Base-by-base conservation (phyloP, 2,329 filamentous ascomycete genomes). In the Massarina eburnea region DNA sequence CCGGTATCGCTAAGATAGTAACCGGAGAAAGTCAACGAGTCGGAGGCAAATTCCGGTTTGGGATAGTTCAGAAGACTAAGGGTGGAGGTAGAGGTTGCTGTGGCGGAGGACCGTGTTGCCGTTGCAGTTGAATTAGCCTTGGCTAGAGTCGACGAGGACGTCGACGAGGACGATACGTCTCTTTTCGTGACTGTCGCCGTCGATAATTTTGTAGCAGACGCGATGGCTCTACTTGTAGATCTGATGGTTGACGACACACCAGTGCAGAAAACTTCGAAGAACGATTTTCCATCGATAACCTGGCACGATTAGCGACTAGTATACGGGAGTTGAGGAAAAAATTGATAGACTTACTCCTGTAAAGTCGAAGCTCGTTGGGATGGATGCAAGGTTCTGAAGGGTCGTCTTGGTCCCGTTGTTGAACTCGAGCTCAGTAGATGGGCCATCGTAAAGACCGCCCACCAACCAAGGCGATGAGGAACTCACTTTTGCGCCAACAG, bases 1-100 rank as follows among this genome's bases (percentile, higher is more conserved):
- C 54, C 64, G 1, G 56, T 45, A 2, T 61, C 56, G 19, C 71
- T 63, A 4, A 73, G 67, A 46, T 71, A 74, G 52, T 76, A 76
- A 2, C 74, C 73, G 6, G 64, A 61, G 21, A 73, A 55, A 2
- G 34, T 27, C 14, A 32, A 45, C 3, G 49, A 51, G 12, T 43
- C 42, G 20, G 66, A 48, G 14, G 61, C 51, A 22, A 67, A 55
- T 8, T 69, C 52, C 0, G 71, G 56, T 3, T 58, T 48, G 1
- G 71, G 71, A 41, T 67, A 73, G 2, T 70, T 70, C 5, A 48
- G 51, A 15, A 54, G 39, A 30, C 27, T 18, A 40, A 39, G 3
- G 51, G 48, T n/a, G 36, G n/a, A 5, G 44, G 35, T 3, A 38
- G 26, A 15, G 32, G 21, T 30, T 14, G 27, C 27, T n/a, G 33